These are phyloP conservation scores for Sonneratia alba DNA, from an alignment of 345 rosid genomes.

Conservation along the genomic window DNA sequence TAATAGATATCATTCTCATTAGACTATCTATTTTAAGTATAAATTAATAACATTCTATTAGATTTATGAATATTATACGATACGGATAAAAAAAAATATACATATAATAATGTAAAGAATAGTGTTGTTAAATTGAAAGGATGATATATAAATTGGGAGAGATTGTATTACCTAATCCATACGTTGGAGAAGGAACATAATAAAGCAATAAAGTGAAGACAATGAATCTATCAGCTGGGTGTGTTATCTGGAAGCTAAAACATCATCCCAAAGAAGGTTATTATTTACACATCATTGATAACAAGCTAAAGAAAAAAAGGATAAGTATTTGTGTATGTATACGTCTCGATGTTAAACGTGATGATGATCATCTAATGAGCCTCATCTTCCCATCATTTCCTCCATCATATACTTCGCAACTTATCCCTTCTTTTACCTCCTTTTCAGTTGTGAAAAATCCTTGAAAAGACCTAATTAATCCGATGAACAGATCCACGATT, in stretches of 20 bases:
- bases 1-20: too few species aligned
- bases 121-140: not conserved
- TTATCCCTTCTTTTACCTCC: not conserved
- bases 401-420: constrained; percentile 3
- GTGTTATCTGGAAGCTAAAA: not conserved
- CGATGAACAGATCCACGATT: constrained; percentile 83
- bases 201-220: not conserved
- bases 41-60: too few species aligned
- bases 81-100: too few species aligned
- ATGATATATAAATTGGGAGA: not conserved
- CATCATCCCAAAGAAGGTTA: constrained; percentile 1
- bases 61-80: too few species aligned
- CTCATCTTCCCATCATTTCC: not conserved
- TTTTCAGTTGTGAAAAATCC: not conserved
- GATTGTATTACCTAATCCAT: not conserved
- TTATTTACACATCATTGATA: constrained; percentile 27
- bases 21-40: too few species aligned
- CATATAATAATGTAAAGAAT: not conserved
- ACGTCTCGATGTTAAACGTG: not conserved
- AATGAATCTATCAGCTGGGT: not conserved
- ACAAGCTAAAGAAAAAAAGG: not conserved
- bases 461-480: constrained; percentile 26
- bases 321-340: not conserved
- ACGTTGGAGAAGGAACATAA: not conserved
- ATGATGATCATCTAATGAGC: not conserved